Evolutionary conservation across 2,329 filamentous ascomycete species (phyloP).

Genomic region (Emergomyces orientalis): DNA sequence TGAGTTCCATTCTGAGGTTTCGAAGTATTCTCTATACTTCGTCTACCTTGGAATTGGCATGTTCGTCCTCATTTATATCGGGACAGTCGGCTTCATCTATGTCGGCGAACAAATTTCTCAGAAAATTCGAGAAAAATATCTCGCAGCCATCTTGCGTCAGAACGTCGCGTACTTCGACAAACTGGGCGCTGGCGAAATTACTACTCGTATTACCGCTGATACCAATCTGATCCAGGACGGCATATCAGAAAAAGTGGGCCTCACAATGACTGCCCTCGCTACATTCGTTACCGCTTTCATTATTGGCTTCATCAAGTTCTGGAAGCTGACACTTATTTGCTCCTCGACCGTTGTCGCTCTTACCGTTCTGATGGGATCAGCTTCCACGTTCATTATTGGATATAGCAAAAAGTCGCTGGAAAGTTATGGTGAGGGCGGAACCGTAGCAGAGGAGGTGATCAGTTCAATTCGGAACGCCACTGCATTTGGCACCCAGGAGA

Average conservation of each 20-base stretch:
- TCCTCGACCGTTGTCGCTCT: conserved; percentile 73
- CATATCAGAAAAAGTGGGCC: conserved; percentile 77
- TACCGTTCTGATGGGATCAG: conserved; percentile 63
- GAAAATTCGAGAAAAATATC: conserved; percentile 73
- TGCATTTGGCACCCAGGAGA: conserved; percentile 88
- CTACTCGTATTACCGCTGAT: conserved; percentile 86
- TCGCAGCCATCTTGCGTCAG: conserved; percentile 73
- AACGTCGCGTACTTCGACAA: conserved; percentile 94
- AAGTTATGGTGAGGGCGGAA: conserved; percentile 75
- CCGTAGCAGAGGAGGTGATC: conserved; percentile 86
- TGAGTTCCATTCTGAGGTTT: conserved; percentile 53
- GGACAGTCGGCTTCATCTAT: conserved; percentile 84
- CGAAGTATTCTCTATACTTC: conserved; percentile 65
- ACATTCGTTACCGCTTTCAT: conserved; percentile 84
- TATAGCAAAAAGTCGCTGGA: conserved; percentile 69
- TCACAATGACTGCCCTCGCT: conserved; percentile 65
- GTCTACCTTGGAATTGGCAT: conserved; percentile 75
- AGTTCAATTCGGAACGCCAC: conserved; percentile 86
- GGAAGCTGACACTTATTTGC: conserved; percentile 86
- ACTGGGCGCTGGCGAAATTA: conserved; percentile 84
- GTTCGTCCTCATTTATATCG: conserved; percentile 67
- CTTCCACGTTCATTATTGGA: conserved; percentile 66
- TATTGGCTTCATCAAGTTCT: conserved; percentile 83
- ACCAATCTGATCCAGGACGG: conserved; percentile 90
- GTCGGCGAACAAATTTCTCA: conserved; percentile 68